Base-by-base conservation (phyloP, 352 stramenopile species). In the Globisporangium abappressorium region DNA sequence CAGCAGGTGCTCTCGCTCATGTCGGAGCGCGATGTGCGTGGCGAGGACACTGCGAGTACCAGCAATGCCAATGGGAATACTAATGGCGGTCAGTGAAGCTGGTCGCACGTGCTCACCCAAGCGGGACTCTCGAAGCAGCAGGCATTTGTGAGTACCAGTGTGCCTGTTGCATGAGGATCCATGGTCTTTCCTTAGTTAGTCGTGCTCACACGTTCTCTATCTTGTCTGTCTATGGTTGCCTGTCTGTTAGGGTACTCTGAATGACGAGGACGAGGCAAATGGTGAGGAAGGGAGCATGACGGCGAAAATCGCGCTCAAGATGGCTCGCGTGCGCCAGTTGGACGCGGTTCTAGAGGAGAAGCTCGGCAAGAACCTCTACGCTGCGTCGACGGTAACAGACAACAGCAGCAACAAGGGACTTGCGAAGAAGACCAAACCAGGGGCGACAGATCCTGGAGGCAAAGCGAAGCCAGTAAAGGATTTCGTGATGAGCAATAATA, bases 221-320 rank as follows among this genome's bases (percentile, higher is more conserved):
- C 24, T 26, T 20, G n/a, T 41, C 43, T 1, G 2, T 70, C 28
- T 3, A 33, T 33, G 28, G 4, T 5, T 68, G 5, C 56, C 3
- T 47, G 2, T 33, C 28, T 38, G 67, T 30, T 56, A 91, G 82
- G 82, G 80, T 7, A 60, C 68, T 22, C 58, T 91, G 55, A 72
- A 84, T 24, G 79, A 88, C 18, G 73, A 74, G 11, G 70, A 83
- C 5, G 72, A 70, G 8, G 68, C 70, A 11, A 43, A 49, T 1
- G 68, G 77, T 55, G 73, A 66, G 0, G 73, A 74, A n/a, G 59
- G 55, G 5, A 67, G 63, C 11, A 56, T 89, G 28, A 70, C 74
- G 24, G 72, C 81, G 43, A 92, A 91, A 62, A 90, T 92, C 43
- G 84, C 82, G n/a, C 65, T 91, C 46, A 91, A 91, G 67, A 87